Base-by-base conservation (phyloP, 1,284 basidiomycete species). In the Marasmius oreades region DNA sequence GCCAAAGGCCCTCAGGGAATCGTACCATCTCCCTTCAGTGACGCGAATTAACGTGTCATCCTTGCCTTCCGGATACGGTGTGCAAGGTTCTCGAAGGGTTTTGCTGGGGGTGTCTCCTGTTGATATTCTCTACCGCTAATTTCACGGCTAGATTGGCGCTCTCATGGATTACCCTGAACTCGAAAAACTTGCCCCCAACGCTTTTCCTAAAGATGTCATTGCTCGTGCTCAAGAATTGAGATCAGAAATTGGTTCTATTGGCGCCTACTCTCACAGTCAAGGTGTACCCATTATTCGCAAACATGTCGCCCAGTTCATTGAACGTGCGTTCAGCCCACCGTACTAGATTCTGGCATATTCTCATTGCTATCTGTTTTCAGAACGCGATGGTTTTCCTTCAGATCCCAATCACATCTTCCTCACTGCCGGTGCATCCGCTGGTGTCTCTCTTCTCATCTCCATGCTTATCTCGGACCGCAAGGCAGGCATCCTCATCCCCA, bases 231-330 rank as follows among this genome's bases (percentile, higher is more conserved):
- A 86, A 63, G 82, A 89, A 63, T 77, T 98, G 28, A 77, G 86
- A 57, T 73, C 78, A n/a, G 93, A 95, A 72, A 94, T 98, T 61
- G 96, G 96, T 16, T 94, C 91, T 53, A 83, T 95, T 52, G 97
- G 96, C 8, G 96, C 95, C 8, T 99, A 99, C 77, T 95, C 93
- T 14, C 94, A 97, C 70, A 94, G 90, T 62, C 95, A 98, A 70
- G 97, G 96, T 47, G 86, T 98, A 0, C 87, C 92, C 0, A 78
- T 88, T 66, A 95, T 99, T 66, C 86, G 96, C 60, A 80, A 91
- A 71, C 86, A 88, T 59, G 92, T 99, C 39, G 94, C 95, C 14
- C 80, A 90, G 65, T 99, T 97, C 73, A 93, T 99, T 61, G 74
- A 87, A 73, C 81, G 92, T 92, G 64, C 55, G 83, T 75, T 4